Evolutionary conservation across 2,329 filamentous ascomycete species (phyloP).

Genomic region (Ustulina deusta): DNA sequence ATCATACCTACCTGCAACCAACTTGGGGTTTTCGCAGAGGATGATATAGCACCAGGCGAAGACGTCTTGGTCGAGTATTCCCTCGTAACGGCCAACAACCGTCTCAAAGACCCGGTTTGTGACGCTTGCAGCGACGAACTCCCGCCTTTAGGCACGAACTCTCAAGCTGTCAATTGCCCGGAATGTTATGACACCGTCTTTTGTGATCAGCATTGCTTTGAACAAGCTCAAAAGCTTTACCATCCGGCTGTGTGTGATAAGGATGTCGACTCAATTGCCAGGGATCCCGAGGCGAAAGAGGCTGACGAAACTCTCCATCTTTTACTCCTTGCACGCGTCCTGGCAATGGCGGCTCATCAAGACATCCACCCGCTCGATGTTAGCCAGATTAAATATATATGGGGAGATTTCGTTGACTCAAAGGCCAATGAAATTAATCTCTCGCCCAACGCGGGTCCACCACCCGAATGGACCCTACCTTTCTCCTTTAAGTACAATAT

Average conservation of each 20-base stretch:
- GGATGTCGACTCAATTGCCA: constrained; percentile 73
- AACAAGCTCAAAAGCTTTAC: constrained; percentile 69
- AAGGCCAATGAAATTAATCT: constrained; percentile 65
- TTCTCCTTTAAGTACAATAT: constrained; percentile 84
- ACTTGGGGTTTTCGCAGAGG: constrained; percentile 88
- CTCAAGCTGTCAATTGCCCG: constrained; percentile 65
- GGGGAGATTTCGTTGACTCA: constrained; percentile 73
- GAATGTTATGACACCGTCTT: constrained; percentile 76
- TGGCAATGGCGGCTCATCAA: constrained; percentile 73
- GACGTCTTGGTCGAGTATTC: constrained; percentile 84
- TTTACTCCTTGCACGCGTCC: constrained; percentile 69
- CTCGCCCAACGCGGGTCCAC: constrained; percentile 66
- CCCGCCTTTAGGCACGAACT: constrained; percentile 67
- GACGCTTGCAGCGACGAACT: constrained; percentile 87
- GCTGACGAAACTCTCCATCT: constrained; percentile 72
- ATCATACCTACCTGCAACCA: constrained; percentile 74
- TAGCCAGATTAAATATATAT: constrained; percentile 74
- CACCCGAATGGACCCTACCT: constrained; percentile 75
- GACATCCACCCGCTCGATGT: constrained; percentile 73
- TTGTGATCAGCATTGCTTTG: constrained; percentile 70
- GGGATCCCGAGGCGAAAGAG: constrained; percentile 70
- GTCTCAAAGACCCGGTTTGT: constrained; percentile 86
- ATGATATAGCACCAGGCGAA: constrained; percentile 82
- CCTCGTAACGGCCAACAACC: constrained; percentile 88
- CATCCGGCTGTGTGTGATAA: constrained; percentile 75